Base-by-base conservation (phyloP, 192 early-diverging fungal species). In the Chytriomyces hyalinus region DNA sequence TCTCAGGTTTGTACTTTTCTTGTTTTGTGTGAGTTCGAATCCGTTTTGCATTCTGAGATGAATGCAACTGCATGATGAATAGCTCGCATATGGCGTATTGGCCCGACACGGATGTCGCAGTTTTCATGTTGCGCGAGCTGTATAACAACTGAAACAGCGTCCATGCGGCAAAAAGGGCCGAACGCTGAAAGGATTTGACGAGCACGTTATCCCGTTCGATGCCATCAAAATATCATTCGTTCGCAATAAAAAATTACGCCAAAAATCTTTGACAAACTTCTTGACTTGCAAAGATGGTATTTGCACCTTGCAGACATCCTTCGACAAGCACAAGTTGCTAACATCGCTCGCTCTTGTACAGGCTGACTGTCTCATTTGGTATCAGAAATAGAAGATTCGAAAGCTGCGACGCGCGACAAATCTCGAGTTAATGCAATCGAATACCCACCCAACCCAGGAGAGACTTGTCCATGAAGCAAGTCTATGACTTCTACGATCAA, bases 11-110 rank as follows among this genome's bases (percentile, higher is more conserved):
- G 50, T 20, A 47, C 0, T 8, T 45, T 36, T 0, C 11, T 22
- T 3, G 7, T 44, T 60, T 53, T 7, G 44, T 22, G 28, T 36
- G 36, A 36, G 36, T 36, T 36, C 36, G 36, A 36, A 36, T 36
- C 36, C 36, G 4, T 36, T 24, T 57, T 13, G 36, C 22, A 68
- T 68, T 47, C 66, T 59, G 3, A 59, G 36, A 59, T 59, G 20
- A 59, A 5, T 59, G 2, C 3, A n/a, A 1, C 4, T 59, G 57
- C 11, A 45, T 10, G 44, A 6, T 47, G 24, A 71, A 20, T 28
- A 59, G 49, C 48, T 87, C 83, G 4, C 91, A 92, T 79, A 89
- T 92, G 81, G 85, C 84, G 36, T 93, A 93, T 73, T 93, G 91
- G 91, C 73, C 77, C 43, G 92, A 93, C 77, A 77, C 77, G 20